These are phyloP conservation scores for Fusarium paranaense DNA, from an alignment of 2,329 filamentous ascomycete species.

Conservation along the genomic window DNA sequence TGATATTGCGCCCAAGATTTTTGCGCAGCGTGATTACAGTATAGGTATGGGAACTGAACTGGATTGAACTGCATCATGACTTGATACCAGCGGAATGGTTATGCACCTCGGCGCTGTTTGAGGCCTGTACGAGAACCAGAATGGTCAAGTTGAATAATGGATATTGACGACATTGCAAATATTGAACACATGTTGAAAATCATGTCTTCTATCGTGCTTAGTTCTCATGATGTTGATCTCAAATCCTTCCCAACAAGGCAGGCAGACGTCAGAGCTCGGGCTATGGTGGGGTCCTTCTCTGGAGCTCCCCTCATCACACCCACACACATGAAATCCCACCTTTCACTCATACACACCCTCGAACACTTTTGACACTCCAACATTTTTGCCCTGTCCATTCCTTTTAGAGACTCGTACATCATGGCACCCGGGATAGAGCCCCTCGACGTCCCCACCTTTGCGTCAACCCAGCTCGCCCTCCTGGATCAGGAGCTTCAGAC, in stretches of 20 bases:
- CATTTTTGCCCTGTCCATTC: background rate
- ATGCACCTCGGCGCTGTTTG: background rate
- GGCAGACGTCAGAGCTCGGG: slow-evolving; percentile 22
- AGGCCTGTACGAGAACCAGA: background rate
- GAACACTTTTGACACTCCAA: slow-evolving; percentile 8
- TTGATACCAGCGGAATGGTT: slow-evolving; percentile 24
- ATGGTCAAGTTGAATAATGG: background rate
- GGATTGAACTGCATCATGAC: slow-evolving; percentile 22
- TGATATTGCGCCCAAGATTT: background rate
- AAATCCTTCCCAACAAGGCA: slow-evolving; percentile 15
- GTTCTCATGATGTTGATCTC: slow-evolving; percentile 18
- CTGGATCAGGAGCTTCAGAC: slow-evolving; percentile 77
- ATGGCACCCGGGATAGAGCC: slow-evolving; percentile 55
- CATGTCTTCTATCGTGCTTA: background rate
- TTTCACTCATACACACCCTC: slow-evolving; percentile 13
- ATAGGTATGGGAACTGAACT: background rate
- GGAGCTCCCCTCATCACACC: slow-evolving; percentile 20
- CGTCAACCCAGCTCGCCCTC: slow-evolving; percentile 75
- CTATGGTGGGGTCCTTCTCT: slow-evolving; percentile 37
- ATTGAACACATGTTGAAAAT: background rate
- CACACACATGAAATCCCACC: slow-evolving; percentile 23
- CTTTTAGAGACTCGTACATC: background rate
- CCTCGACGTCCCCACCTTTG: slow-evolving; percentile 76
- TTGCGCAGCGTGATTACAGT: slow-evolving; percentile 16
- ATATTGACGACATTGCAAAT: background rate